These are phyloP conservation scores for Lichtheimia corymbifera DNA, from an alignment of 371 early-diverging fungal species.

Conservation along the genomic window DNA sequence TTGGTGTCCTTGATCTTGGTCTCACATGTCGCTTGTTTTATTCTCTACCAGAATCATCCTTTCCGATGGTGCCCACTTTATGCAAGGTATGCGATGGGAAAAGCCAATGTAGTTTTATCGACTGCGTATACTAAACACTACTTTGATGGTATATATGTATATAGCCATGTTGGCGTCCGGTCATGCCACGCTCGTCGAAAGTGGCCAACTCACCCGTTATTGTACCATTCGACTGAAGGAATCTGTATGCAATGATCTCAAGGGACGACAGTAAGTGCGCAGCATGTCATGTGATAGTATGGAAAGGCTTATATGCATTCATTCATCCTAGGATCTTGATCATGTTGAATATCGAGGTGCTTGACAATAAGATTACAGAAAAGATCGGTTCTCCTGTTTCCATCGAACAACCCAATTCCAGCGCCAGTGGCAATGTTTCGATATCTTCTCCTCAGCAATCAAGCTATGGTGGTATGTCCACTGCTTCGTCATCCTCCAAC, in stretches of 20 bases:
- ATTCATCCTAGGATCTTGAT: constrained; percentile 53
- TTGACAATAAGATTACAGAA: constrained; percentile 27
- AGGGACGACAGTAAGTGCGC: constrained; percentile 53
- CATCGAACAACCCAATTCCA: constrained; percentile 18
- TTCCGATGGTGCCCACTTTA: constrained; percentile 67
- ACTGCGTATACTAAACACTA: background rate
- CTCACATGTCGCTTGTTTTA: background rate
- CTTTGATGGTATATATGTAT: constrained; percentile 8
- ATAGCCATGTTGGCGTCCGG: constrained; percentile 69
- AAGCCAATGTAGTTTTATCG: too few species aligned
- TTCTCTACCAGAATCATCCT: constrained; percentile 55
- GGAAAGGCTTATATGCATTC: background rate
- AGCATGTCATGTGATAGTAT: background rate
- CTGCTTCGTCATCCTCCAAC: background rate
- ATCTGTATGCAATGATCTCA: constrained; percentile 54
- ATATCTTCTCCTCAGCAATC: constrained; percentile 14
- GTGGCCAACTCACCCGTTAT: constrained; percentile 49
- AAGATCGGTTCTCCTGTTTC: constrained; percentile 50
- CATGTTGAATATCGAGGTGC: constrained; percentile 50
- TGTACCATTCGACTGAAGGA: constrained; percentile 53
- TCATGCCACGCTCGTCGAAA: constrained; percentile 49
- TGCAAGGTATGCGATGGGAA: constrained; percentile 56
- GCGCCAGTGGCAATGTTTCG: constrained; percentile 3
- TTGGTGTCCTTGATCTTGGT: too few species aligned
- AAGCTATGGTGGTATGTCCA: background rate